Percentiles rank a stretch among this genome's conserved stretches.
Evolutionary conservation across 1,139 yeast genomes (phyloP).

Genomic region (Taphrina deformans): DNA sequence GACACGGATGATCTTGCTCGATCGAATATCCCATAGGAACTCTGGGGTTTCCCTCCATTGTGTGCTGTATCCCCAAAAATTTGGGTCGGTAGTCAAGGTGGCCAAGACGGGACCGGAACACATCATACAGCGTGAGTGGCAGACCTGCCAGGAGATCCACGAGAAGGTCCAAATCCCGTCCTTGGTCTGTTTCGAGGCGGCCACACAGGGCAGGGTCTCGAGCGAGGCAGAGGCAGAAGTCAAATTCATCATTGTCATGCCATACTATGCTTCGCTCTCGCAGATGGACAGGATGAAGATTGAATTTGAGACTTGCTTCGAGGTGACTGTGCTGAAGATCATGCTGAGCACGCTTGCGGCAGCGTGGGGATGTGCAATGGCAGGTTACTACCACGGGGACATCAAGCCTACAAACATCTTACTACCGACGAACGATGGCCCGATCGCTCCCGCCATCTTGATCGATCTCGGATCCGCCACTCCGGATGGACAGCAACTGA

Average conservation of each 20-base stretch:
- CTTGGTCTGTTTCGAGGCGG: not conserved
- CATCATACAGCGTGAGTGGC: slow-evolving; percentile 3
- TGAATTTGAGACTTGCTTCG: not conserved
- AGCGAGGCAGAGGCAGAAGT: not conserved
- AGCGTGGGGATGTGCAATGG: slow-evolving; percentile 12
- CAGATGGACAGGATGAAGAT: slow-evolving; percentile 6
- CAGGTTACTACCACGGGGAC: slow-evolving; percentile 4
- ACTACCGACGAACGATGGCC: not conserved
- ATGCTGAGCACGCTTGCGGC: not conserved
- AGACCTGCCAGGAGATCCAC: slow-evolving; percentile 10
- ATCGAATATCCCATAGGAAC: slow-evolving; percentile 2
- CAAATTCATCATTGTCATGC: slow-evolving; percentile 8
- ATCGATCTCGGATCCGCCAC: slow-evolving; percentile 6
- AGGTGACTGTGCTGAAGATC: slow-evolving; percentile 5
- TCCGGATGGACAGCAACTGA: not conserved
- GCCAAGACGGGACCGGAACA: slow-evolving; percentile 17
- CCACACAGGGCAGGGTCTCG: not conserved
- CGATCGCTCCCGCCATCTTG: not conserved
- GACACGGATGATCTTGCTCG: slow-evolving; percentile 10
- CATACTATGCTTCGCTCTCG: not conserved
- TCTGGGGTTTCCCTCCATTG: slow-evolving; percentile 5
- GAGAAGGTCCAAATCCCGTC: not conserved
- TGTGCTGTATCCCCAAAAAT: slow-evolving; percentile 1
- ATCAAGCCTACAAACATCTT: slow-evolving; percentile 9
- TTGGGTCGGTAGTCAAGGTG: slow-evolving; percentile 5